Evolutionary conservation across 805 yeast genomes (phyloP).

Genomic region (Ogataea nonfermentans): DNA sequence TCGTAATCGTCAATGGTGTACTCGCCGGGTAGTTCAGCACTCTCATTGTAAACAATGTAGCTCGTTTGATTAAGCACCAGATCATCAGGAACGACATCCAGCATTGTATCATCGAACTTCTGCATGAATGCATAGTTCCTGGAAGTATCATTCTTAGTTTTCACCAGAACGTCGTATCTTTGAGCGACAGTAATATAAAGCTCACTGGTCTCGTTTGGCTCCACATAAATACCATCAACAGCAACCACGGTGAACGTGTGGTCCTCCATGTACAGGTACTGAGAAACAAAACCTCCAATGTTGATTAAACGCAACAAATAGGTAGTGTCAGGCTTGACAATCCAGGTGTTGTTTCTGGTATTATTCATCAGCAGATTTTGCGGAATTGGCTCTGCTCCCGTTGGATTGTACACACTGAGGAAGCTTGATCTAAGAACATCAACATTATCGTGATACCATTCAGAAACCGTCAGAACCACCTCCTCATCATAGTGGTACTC

Average conservation of each 20-base stretch:
- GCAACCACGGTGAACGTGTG: constrained; percentile 85
- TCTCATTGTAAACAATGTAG: constrained; percentile 51
- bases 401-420: constrained; percentile 77
- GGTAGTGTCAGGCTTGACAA: constrained; percentile 80
- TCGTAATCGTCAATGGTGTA: constrained; percentile 47
- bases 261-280: constrained; percentile 84
- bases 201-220: constrained; percentile 66
- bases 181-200: constrained; percentile 88
- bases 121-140: constrained; percentile 82
- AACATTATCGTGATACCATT: constrained; percentile 80
- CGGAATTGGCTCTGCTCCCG: constrained; percentile 98
- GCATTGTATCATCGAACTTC: constrained; percentile 75
- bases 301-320: constrained; percentile 79
- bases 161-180: constrained; percentile 77
- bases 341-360: constrained; percentile 72
- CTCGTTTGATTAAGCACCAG: constrained; percentile 72
- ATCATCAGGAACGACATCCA: constrained; percentile 69
- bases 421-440: constrained; percentile 53
- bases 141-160: constrained; percentile 60
- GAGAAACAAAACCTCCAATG: constrained; percentile 89
- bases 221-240: constrained; percentile 86
- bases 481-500: constrained; percentile 78
- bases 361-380: constrained; percentile 77
- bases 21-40: constrained; percentile 43
- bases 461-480: constrained; percentile 62